A percentile compares a stretch with the other conserved stretches of the same genome.
phyloP scores from a whole-genome alignment of 1,139 yeast genomes.

The Sugiyamaella paludigena region DNA sequence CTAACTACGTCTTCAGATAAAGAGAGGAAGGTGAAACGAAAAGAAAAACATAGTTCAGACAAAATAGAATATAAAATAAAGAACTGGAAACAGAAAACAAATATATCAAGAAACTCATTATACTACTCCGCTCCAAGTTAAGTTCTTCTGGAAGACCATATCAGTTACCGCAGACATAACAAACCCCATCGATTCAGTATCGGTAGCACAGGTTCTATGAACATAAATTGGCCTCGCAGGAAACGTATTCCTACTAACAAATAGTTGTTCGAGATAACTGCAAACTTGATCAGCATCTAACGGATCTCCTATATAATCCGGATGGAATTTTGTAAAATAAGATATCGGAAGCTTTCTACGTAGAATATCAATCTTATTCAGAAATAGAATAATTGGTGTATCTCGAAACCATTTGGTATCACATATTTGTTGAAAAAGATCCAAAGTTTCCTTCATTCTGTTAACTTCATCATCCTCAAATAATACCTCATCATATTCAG shows the following conservation, averaged over 20 bases:
- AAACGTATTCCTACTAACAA: conserved; percentile 49
- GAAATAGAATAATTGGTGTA: conserved; percentile 84
- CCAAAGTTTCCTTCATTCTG: conserved; percentile 87
- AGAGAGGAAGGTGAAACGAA: too few species aligned
- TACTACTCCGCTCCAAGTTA: conserved; percentile 79
- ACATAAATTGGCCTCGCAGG: conserved; percentile 70
- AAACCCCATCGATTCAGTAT: conserved; percentile 80
- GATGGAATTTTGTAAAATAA: conserved; percentile 36
- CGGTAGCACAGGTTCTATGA: conserved; percentile 96
- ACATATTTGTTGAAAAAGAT: conserved; percentile 78
- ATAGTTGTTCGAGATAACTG: conserved; percentile 28
- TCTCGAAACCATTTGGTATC: conserved; percentile 81
- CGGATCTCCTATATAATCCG: conserved; percentile 27
- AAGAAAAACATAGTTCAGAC: too few species aligned
- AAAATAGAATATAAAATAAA: too few species aligned
- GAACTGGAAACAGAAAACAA: too few species aligned
- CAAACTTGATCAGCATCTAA: conserved; percentile 27
- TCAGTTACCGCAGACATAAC: conserved; percentile 93
- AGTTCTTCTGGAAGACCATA: conserved; percentile 76
- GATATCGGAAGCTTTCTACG: conserved; percentile 64
- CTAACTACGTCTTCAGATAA: too few species aligned
- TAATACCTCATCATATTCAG: conserved; percentile 88
- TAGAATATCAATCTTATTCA: conserved; percentile 84
- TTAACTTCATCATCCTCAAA: conserved; percentile 89
- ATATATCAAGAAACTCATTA: conserved; percentile 28